Evolutionary conservation across 257 asterid genomes (phyloP), one percentile per base, ranked within the genome.

Genomic region (Parsonsia alboflavescens): DNA sequence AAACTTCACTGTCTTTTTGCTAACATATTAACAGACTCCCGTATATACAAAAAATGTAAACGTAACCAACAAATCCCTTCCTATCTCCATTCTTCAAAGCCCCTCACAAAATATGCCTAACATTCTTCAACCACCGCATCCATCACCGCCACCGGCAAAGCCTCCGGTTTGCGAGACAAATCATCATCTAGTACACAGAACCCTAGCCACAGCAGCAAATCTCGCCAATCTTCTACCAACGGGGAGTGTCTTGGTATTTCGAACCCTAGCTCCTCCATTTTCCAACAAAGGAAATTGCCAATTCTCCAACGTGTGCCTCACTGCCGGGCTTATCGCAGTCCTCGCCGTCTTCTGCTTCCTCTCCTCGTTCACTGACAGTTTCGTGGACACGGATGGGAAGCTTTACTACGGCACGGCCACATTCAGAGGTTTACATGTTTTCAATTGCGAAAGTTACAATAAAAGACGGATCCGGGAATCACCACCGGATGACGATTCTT

Each of bases 201-300:
- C 91, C 85, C 46, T 90, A 69, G 86, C 88, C 10, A 74, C 83
- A 53, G 91, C 88, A 10, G 89, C 89, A 44, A 88, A 87, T 83
- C 83, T 90, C 22, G 85, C 90, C 4, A 84, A 87, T 87, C 96
- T 90, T 79, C 84, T 89, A 1, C 93, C 97, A 5, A 91, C 93
- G 0, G 90, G 97, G 53, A 87, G 93, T 0, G 96, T 86, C 63
- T 83, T 89, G 0, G 87, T 88, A 44, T 89, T 87, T 59, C 85
- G 76, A 36, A 84, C 93, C 68, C 86, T 91, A 0, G 73, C 81
- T 0, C 91, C 96, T 0, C 79, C 90, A 7, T 91, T 91, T 54
- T 77, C 97, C 24, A 86, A 85, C 84, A 80, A 80, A 33, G 95
- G 93, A 42, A 26, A 0, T 33, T 87, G 95, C 53, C 77, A 42